A percentile compares a stretch with the other conserved stretches of the same genome.
Conservation (phyloP, 164 flowering plant species). For the Umbilicus rupestris region DNA sequence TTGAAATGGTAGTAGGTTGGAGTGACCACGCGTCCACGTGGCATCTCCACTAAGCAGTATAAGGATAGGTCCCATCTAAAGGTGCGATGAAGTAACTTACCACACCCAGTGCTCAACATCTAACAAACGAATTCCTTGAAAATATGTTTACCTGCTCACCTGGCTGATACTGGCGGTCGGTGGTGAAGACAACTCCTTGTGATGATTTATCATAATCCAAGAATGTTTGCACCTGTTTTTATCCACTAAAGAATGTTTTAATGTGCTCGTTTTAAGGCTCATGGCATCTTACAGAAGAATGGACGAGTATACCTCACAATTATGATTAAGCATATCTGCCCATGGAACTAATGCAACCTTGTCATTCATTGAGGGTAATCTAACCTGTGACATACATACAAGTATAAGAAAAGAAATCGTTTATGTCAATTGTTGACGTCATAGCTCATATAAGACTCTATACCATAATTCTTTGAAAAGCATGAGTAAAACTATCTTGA, state of each 20-base stretch:
- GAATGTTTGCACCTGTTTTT: slow-evolving; percentile 75
- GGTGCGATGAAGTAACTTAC: background rate
- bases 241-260: slow-evolving; percentile 4
- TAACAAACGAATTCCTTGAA: background rate
- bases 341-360: slow-evolving; percentile 92
- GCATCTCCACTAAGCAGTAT: background rate
- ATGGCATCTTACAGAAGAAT: background rate
- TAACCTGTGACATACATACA: slow-evolving; percentile 38
- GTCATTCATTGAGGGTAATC: slow-evolving; percentile 88
- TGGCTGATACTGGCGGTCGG: slow-evolving; percentile 83
- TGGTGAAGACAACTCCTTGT: slow-evolving; percentile 75
- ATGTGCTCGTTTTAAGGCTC: background rate
- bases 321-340: slow-evolving; percentile 99
- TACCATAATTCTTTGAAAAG: background rate
- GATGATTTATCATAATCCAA: slow-evolving; percentile 88
- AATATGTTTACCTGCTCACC: slow-evolving; percentile 87
- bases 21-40: background rate
- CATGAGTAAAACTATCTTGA: background rate
- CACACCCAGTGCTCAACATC: background rate
- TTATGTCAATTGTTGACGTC: background rate
- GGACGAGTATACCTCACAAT: slow-evolving; percentile 55
- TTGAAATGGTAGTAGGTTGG: background rate
- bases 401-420: background rate
- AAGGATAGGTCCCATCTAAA: background rate
- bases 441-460: background rate